Percentiles rank a stretch among this genome's conserved stretches.
phyloP scores from a whole-genome alignment of 2,329 filamentous ascomycete species.

The Botrytis sinoallii region DNA sequence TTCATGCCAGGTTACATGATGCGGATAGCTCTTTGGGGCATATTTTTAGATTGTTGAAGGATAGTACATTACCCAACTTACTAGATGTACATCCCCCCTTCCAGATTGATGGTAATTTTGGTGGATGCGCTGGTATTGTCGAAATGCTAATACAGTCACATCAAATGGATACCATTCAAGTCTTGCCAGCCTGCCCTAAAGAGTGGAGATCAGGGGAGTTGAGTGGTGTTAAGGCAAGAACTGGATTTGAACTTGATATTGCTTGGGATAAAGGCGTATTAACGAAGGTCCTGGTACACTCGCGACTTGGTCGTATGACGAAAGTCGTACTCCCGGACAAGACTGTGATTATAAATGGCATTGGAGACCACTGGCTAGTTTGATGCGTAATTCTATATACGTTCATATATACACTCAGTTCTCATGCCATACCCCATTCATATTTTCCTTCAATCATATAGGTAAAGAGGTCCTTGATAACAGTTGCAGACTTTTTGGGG shows the following conservation, averaged over 20 bases:
- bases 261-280: background rate
- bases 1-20: conserved; percentile 45
- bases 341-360: background rate
- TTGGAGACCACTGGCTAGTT: background rate
- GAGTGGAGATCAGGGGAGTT: background rate
- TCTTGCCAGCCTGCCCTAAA: conserved; percentile 2
- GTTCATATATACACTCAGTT: background rate
- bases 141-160: conserved; percentile 46
- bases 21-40: conserved; percentile 40
- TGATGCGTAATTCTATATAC: background rate
- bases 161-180: conserved; percentile 22
- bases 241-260: background rate
- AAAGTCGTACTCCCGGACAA: background rate
- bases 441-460: conserved; percentile 60
- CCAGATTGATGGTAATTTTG: conserved; percentile 52
- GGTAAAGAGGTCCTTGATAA: conserved; percentile 68
- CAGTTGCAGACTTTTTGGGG: conserved; percentile 77
- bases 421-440: background rate
- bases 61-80: conserved; percentile 45
- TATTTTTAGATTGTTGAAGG: conserved; percentile 41
- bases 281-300: background rate
- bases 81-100: conserved; percentile 47
- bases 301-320: background rate
- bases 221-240: background rate
- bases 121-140: conserved; percentile 46